phyloP scores from a whole-genome alignment of 1,284 basidiomycete genomes.

The Vanrija sp. region DNA sequence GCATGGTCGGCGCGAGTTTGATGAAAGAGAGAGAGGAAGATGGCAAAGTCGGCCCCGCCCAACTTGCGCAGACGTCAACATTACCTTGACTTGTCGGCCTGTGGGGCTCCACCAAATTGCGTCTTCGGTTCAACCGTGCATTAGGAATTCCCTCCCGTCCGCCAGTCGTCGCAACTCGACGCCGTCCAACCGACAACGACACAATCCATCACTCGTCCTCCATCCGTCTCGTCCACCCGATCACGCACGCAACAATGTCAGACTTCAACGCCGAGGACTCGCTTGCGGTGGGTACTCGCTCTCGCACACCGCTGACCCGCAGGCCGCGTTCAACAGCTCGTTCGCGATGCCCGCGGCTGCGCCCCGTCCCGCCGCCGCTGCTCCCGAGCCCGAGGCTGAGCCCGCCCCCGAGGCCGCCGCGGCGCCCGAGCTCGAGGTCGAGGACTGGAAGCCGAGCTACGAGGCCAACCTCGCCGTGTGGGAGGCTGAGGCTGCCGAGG shows the following conservation, averaged over 20 bases:
- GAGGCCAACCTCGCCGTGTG: conserved; percentile 66
- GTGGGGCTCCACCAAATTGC: conserved; percentile 1
- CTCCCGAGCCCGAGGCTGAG: conserved; percentile 1
- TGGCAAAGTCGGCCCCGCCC: too few relatives aligned
- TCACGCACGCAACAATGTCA: conserved; percentile 27
- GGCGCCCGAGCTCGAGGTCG: conserved; percentile 20
- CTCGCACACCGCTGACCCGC: conserved; percentile 5
- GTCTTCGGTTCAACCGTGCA: not conserved
- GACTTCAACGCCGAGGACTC: conserved; percentile 38
- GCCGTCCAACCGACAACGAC: not conserved
- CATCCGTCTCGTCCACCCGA: not conserved
- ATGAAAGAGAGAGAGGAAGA: not conserved
- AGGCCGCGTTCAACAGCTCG: conserved; percentile 45
- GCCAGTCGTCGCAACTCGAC: not conserved
- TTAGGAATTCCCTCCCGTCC: too few relatives aligned
- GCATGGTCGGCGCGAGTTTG: conserved; percentile 5
- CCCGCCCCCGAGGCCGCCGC: conserved; percentile 12
- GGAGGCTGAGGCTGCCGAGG: conserved; percentile 68
- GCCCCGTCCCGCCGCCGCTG: conserved; percentile 11
- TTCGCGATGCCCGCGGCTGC: conserved; percentile 42
- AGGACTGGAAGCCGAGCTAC: conserved; percentile 60
- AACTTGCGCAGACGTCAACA: not conserved
- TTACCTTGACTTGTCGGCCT: not conserved
- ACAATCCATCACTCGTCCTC: not conserved
- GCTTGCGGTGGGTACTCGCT: conserved; percentile 32